Conservation (phyloP, 1,284 basidiomycete genomes). For the Ceratobasidium sp. region DNA sequence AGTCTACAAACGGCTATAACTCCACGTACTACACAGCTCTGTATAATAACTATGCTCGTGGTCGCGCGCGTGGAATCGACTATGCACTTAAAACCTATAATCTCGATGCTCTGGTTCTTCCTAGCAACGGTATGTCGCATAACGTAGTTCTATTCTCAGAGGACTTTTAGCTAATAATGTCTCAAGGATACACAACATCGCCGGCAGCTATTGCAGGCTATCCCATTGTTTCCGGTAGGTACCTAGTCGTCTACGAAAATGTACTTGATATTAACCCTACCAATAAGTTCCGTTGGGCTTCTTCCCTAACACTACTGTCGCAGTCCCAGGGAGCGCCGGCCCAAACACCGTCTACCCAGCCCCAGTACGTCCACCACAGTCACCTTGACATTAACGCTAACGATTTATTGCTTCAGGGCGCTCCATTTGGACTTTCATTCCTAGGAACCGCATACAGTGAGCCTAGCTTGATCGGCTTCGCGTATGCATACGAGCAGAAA, state of each 20-base stretch:
- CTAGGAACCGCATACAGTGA: constrained; percentile 75
- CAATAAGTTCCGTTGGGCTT: constrained; percentile 70
- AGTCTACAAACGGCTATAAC: constrained; percentile 58
- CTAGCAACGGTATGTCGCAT: constrained; percentile 61
- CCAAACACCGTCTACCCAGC: constrained; percentile 65
- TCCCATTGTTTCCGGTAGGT: constrained; percentile 61
- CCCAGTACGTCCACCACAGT: constrained; percentile 54
- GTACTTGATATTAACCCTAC: neutral
- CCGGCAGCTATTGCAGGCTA: constrained; percentile 65
- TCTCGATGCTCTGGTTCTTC: constrained; percentile 71
- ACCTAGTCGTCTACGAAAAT: neutral
- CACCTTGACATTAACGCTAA: neutral
- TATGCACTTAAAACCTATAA: constrained; percentile 65
- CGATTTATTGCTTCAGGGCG: constrained; percentile 54
- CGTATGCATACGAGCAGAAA: constrained; percentile 75
- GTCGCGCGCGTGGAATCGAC: constrained; percentile 67
- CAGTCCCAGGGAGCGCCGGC: constrained; percentile 51
- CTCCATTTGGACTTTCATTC: constrained; percentile 75
- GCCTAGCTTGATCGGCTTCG: constrained; percentile 69
- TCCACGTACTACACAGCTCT: constrained; percentile 59
- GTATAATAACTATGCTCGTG: constrained; percentile 58
- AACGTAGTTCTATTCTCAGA: neutral
- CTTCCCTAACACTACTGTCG: constrained; percentile 64
- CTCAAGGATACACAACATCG: constrained; percentile 58
- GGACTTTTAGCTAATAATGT: constrained; percentile 7